A percentile compares a stretch with the other conserved stretches of the same genome.
Evolutionary conservation across 768 basidiomycete species (phyloP).

Genomic region (Suillus bovinus): DNA sequence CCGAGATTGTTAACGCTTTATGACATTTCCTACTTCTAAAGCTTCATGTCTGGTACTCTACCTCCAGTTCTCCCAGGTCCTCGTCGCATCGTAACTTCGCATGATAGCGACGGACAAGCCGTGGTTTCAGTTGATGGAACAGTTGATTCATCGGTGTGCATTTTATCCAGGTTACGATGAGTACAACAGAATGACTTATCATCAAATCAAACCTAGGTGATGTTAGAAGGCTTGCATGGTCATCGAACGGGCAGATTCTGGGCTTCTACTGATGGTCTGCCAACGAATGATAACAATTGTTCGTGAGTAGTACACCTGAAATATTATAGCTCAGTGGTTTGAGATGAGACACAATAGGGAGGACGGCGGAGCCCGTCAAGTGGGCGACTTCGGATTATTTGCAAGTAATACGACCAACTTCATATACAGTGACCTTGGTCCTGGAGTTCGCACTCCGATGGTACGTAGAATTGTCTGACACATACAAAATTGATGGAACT

Average conservation of each 20-base stretch:
- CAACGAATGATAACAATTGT: slow-evolving; percentile 56
- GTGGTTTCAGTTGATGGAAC: slow-evolving; percentile 39
- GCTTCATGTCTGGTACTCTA: slow-evolving; percentile 5
- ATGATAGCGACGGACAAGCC: slow-evolving; percentile 43
- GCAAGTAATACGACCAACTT: slow-evolving; percentile 47
- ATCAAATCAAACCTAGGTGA: not conserved
- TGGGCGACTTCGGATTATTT: slow-evolving; percentile 45
- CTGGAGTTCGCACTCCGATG: slow-evolving; percentile 50
- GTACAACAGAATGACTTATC: not conserved
- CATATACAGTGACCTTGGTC: slow-evolving; percentile 55
- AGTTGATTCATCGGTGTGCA: slow-evolving; percentile 25
- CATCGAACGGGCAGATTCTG: slow-evolving; percentile 40
- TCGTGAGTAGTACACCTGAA: slow-evolving; percentile 30
- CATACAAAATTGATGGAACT: slow-evolving; percentile 1
- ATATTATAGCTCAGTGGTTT: not conserved
- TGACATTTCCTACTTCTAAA: not conserved
- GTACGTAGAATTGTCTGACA: slow-evolving; percentile 30
- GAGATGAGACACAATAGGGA: slow-evolving; percentile 33
- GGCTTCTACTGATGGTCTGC: slow-evolving; percentile 48
- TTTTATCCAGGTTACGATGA: slow-evolving; percentile 25
- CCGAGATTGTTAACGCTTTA: not conserved
- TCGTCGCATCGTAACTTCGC: slow-evolving; percentile 53
- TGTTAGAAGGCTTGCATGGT: slow-evolving; percentile 8
- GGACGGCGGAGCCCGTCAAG: slow-evolving; percentile 48
- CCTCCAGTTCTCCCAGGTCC: slow-evolving; percentile 36